Evolutionary conservation across 805 yeast species (phyloP), one percentile per base, ranked within the genome.

Genomic region (Saccharomyces cerevisiae): DNA sequence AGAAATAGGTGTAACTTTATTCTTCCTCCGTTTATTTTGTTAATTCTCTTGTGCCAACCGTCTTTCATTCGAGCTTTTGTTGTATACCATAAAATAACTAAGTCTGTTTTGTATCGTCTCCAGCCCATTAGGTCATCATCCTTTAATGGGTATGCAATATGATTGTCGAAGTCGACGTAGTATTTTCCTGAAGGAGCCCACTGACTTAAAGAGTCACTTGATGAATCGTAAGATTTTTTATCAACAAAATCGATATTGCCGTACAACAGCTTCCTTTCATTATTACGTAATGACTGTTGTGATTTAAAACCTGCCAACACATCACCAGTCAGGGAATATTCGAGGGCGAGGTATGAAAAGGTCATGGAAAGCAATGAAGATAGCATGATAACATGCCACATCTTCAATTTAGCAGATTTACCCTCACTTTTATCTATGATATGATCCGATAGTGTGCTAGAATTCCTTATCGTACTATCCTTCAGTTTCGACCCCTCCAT

Each of bases 91-190:
- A 53, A 17, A 17, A 58, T 55, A 22, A 51, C 54, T 24, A 53
- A 14, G 36, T 61, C 58, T 8, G 58, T 49, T 36, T 53, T 53
- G 47, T 52, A 52, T 14, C 52, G 52, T 47, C 29, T 50, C 59
- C 58, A 53, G 17, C 56, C 58, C 26, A 55, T 43, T 14, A 52
- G 43, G 13, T 52, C 54, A n/a, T 56, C 51, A 46, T 52, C 51
- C 6, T 55, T 53, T 17, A 61, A 54, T 26, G 63, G 62, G 26
- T 58, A 54, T 2, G 63, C 64, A 27, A 59, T 53, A 22, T 53
- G 54, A 27, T 59, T 59, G 36, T 64, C 67, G 49, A 64, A 63
- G 54, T 64, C 68, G 46, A 64, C 57, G 43, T 56, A 54, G 48
- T 55, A 64, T 32, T 63, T 59, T 5, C 68, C 67, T 8, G 55